Percentiles rank a stretch among this genome's conserved stretches.
Evolutionary conservation across 2,329 filamentous ascomycete genomes (phyloP).

Genomic region (Thelonectria discophora): DNA sequence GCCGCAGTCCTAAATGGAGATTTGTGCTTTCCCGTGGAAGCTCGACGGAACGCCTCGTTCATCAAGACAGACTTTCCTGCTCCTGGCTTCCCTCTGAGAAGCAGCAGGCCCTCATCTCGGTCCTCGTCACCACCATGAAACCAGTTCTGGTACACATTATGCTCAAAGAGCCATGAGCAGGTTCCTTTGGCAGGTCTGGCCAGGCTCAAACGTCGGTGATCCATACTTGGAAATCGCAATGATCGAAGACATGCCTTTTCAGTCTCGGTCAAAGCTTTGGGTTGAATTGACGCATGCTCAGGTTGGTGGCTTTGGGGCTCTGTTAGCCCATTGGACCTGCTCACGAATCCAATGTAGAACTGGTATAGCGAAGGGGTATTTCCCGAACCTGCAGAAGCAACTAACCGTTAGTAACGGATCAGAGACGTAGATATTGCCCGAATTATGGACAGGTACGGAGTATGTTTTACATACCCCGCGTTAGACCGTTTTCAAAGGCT

Average conservation of each 20-base stretch:
- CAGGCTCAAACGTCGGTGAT: background rate
- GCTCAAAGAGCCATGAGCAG: conserved; percentile 12
- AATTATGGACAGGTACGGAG: background rate
- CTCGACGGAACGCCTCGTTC: conserved; percentile 20
- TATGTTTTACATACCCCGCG: background rate
- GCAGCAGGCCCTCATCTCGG: background rate
- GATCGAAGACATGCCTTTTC: conserved; percentile 2
- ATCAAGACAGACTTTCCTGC: conserved; percentile 24
- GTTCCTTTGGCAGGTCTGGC: conserved; percentile 6
- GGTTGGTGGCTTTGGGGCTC: background rate
- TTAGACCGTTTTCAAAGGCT: background rate
- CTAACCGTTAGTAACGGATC: background rate
- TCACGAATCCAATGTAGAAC: background rate
- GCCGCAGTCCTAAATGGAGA: background rate
- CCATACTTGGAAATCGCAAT: conserved; percentile 19
- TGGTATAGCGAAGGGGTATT: background rate
- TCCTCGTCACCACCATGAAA: background rate
- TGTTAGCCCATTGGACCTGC: background rate
- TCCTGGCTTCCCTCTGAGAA: conserved; percentile 23
- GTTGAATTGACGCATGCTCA: background rate
- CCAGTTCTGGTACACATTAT: conserved; percentile 15
- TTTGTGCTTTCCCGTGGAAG: background rate
- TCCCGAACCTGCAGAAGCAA: background rate
- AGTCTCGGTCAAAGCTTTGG: background rate
- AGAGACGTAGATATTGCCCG: background rate